Base-by-base conservation (phyloP, 768 basidiomycete species). In the Pisolithus tinctorius region DNA sequence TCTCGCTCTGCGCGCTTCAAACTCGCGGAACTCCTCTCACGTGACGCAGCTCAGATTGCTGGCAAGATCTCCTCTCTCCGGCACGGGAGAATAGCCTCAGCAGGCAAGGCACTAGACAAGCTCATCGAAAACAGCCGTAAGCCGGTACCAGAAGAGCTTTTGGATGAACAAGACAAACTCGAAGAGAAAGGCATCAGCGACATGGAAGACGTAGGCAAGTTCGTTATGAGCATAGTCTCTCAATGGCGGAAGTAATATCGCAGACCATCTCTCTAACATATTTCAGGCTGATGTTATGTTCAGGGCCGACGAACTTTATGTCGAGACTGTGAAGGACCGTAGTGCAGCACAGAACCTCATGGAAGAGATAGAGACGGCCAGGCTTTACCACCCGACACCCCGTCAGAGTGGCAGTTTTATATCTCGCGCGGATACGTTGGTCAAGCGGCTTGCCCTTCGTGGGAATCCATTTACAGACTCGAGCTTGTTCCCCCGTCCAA, bases 151-250 rank as follows among this genome's bases (percentile, higher is more conserved):
- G 93, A 93, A 45, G 79, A 81, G 56, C 70, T 94, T 4, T 72
- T 95, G n/a, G 92, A 94, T 58, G 90, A 92, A 60, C 93, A 94
- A 64, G 92, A 95, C 58, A 79, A 73, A 37, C 69, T 94, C 6
- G 92, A 95, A 68, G 83, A 88, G 54, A 81, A 82, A 58, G 84
- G 84, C 4, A 83, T 86, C 48, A 75, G 74, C 50, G 82, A 81
- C 41, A 70, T 89, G 73, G 84, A 86, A 59, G 71, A 80, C 42
- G 66, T 90, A 38, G 84, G 84, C 57, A 88, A 84, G 62, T 88
- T 93, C 60, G 74, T 80, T 31, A 81, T 87, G 79, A 79, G 75
- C 56, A 69, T 88, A 29, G 84, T 88, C 16, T 83, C 83, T 77
- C 89, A 93, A 65, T 93, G 92, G 91, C 81, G 85, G 75, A 86